Conservation (phyloP, 1,284 basidiomycete species). For the Pisolithus thermaeus region DNA sequence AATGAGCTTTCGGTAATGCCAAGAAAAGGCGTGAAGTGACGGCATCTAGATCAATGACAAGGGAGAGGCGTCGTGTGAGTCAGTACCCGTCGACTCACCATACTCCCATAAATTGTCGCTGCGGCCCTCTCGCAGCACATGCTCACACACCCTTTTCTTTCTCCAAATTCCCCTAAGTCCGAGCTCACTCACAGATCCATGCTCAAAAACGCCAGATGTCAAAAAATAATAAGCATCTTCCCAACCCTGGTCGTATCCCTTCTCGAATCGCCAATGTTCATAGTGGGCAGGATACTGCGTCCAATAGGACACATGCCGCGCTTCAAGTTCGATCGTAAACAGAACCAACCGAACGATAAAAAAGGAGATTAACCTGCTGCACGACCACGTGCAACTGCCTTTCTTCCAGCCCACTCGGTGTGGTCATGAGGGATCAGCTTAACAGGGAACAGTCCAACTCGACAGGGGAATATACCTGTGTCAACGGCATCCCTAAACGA, state of each 20-base stretch:
- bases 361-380: constrained; percentile 37
- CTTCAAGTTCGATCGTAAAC: constrained; percentile 27
- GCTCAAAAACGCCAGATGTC: constrained; percentile 11
- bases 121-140: constrained; percentile 36
- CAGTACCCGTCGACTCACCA: constrained; percentile 33
- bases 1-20: no score
- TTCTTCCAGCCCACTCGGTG: constrained; percentile 26
- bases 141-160: constrained; percentile 42
- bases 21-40: no score
- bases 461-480: constrained; percentile 54
- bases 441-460: constrained; percentile 33
- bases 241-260: constrained; percentile 69
- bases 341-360: not conserved
- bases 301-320: constrained; percentile 57
- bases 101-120: constrained; percentile 54
- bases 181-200: constrained; percentile 40
- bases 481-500: constrained; percentile 65
- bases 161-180: constrained; percentile 61
- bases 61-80: not conserved
- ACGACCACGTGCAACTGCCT: constrained; percentile 30
- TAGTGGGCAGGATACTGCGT: constrained; percentile 42
- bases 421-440: constrained; percentile 16
- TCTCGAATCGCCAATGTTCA: constrained; percentile 62
- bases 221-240: constrained; percentile 58
- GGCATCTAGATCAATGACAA: not conserved